A percentile compares a stretch with the other conserved stretches of the same genome.
Conservation (phyloP, 2,329 filamentous ascomycete genomes). For the Eutypa lata region DNA sequence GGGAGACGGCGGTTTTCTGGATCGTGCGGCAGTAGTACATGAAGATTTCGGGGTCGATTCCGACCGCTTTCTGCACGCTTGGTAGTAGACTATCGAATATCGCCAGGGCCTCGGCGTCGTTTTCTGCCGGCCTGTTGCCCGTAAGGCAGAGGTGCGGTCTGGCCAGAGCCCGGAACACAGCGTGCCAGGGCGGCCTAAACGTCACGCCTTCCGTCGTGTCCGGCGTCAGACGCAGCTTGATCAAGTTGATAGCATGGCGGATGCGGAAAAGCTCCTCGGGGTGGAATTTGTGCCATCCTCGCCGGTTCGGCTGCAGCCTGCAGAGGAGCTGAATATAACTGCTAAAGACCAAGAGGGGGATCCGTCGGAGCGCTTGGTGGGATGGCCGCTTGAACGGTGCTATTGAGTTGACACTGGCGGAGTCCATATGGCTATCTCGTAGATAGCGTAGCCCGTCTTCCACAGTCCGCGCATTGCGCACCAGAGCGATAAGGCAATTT, state of each 20-base stretch:
- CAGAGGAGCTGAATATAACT: conserved; percentile 53
- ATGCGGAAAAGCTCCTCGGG: conserved; percentile 20
- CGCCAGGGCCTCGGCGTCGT: conserved; percentile 27
- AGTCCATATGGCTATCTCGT: conserved; percentile 36
- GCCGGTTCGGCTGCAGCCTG: conserved; percentile 32
- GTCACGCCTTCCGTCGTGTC: conserved; percentile 22
- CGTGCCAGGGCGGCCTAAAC: conserved; percentile 40
- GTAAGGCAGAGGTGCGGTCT: conserved; percentile 28
- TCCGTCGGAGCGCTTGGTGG: conserved; percentile 18
- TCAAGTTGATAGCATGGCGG: conserved; percentile 34
- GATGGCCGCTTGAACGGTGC: conserved; percentile 12
- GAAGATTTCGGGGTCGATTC: conserved; percentile 34
- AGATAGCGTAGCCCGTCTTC: conserved; percentile 49
- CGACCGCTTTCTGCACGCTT: conserved; percentile 24
- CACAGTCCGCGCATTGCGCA: conserved; percentile 49
- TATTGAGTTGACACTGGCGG: conserved; percentile 15
- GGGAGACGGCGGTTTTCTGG: conserved; percentile 25
- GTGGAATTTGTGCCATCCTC: conserved; percentile 14
- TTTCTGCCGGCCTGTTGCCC: conserved; percentile 16
- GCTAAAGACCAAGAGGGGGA: conserved; percentile 39
- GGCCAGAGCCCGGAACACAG: conserved; percentile 37
- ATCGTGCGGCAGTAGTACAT: conserved; percentile 32
- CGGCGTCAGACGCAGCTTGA: conserved; percentile 22
- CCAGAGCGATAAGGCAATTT: conserved; percentile 51
- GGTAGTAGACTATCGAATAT: conserved; percentile 30